Conservation (phyloP, 192 early-diverging fungal species). For the Coemansia sp. region DNA sequence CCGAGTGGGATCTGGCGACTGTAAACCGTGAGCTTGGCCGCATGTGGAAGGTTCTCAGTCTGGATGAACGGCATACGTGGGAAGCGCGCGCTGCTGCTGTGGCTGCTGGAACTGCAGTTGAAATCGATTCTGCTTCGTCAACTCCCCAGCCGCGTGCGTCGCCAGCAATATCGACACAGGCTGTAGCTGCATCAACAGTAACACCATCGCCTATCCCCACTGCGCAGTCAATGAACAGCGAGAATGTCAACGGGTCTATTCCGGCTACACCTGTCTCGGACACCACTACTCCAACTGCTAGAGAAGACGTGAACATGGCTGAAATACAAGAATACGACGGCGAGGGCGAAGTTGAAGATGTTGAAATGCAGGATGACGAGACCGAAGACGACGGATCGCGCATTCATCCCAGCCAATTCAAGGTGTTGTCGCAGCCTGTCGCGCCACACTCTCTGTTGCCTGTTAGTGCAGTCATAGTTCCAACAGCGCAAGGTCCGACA, state of each 20-base stretch:
- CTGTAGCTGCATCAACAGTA: slow-evolving; percentile 3
- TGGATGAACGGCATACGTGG: slow-evolving; percentile 44
- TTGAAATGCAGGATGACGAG: slow-evolving; percentile 53
- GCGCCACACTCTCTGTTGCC: neutral
- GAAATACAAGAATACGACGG: slow-evolving; percentile 19
- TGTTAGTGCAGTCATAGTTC: neutral
- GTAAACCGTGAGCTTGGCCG: slow-evolving; percentile 53
- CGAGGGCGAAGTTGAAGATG: slow-evolving; percentile 50
- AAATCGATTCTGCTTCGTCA: slow-evolving; percentile 14
- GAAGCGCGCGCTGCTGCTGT: slow-evolving; percentile 33
- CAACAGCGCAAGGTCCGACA: neutral
- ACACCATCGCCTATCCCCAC: slow-evolving; percentile 25
- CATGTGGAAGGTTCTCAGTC: slow-evolving; percentile 46
- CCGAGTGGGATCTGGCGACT: slow-evolving; percentile 51
- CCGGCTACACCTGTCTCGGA: slow-evolving; percentile 37
- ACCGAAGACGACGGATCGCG: slow-evolving; percentile 15
- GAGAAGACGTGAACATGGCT: slow-evolving; percentile 7
- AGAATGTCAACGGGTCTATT: slow-evolving; percentile 21
- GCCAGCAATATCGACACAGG: slow-evolving; percentile 11
- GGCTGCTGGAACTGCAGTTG: slow-evolving; percentile 14
- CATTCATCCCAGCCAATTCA: neutral
- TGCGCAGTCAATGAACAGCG: slow-evolving; percentile 20
- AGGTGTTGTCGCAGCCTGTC: neutral
- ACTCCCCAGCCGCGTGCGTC: slow-evolving; percentile 26
- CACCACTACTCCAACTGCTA: slow-evolving; percentile 29